phyloP scores from a whole-genome alignment of 2,329 filamentous ascomycete genomes.

The Penicillium sclerotiorum region DNA sequence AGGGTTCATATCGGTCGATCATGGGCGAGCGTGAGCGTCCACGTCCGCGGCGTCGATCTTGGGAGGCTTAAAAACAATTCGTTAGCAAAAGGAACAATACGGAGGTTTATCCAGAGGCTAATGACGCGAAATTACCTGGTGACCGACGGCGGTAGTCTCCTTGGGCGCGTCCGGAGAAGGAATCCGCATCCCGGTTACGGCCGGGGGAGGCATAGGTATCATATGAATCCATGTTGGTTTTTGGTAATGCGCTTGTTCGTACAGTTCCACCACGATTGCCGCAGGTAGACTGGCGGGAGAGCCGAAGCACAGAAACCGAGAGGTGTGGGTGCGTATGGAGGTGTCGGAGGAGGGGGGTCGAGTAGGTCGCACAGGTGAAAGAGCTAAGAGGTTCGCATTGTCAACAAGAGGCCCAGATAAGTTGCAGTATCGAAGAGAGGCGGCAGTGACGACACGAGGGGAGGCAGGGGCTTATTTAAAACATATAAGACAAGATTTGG shows the following conservation, averaged over 20 bases:
- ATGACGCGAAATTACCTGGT: conserved; percentile 42
- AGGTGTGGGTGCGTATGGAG: not conserved
- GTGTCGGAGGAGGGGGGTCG: conserved; percentile 1
- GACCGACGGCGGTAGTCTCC: conserved; percentile 52
- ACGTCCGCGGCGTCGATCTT: conserved; percentile 50
- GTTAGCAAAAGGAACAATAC: conserved; percentile 7
- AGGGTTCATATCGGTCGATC: conserved; percentile 67
- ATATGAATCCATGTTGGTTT: conserved; percentile 48
- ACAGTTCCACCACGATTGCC: conserved; percentile 6
- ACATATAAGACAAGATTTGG: conserved; percentile 23
- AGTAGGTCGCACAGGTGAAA: conserved; percentile 9
- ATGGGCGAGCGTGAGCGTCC: conserved; percentile 63
- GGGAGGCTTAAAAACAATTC: conserved; percentile 28
- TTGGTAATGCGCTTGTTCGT: not conserved
- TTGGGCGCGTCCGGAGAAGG: conserved; percentile 34
- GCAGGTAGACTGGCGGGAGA: not conserved
- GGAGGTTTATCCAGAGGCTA: too few relatives aligned
- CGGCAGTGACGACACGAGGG: conserved; percentile 16
- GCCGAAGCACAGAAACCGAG: conserved; percentile 1
- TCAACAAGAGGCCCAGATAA: conserved; percentile 40
- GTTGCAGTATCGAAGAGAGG: conserved; percentile 21
- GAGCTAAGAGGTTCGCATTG: conserved; percentile 41
- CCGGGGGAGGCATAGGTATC: conserved; percentile 50
- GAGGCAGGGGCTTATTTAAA: conserved; percentile 26
- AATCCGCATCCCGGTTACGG: conserved; percentile 46